A percentile compares a stretch with the other conserved stretches of the same genome.
These are phyloP conservation scores for Colletotrichum filicis DNA, from an alignment of 2,329 filamentous ascomycete species.

Conservation along the genomic window DNA sequence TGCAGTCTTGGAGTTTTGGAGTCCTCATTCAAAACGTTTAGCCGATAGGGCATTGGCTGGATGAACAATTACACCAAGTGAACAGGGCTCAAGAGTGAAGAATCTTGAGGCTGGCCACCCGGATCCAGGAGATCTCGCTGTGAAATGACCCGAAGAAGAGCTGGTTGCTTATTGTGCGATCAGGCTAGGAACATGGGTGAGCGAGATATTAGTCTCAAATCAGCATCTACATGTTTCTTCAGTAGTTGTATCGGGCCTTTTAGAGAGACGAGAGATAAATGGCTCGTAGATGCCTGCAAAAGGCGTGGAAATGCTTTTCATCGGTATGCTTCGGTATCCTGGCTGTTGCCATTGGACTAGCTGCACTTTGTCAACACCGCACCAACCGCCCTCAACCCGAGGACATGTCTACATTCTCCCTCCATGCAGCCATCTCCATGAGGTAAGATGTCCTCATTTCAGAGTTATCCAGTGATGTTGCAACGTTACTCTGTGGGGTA, in stretches of 20 bases:
- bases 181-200: background rate
- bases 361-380: background rate
- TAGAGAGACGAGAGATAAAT: background rate
- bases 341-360: background rate
- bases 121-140: background rate
- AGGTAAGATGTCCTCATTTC: background rate
- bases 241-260: background rate
- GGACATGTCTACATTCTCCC: background rate
- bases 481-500: background rate
- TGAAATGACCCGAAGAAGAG: background rate
- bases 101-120: too few relatives aligned
- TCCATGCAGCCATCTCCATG: background rate
- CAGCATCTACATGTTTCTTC: background rate
- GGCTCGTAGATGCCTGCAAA: background rate
- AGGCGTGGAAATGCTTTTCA: accelerated
- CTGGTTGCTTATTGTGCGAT: accelerated
- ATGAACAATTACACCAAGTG: too few relatives aligned
- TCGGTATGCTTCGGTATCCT: background rate
- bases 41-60: too few relatives aligned
- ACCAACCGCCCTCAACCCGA: background rate
- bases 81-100: too few relatives aligned
- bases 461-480: background rate
- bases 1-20: too few relatives aligned
- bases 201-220: accelerated
- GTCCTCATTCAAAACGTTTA: too few relatives aligned